Evolutionary conservation across 257 asterid genomes (phyloP).

Genomic region (Nicotiana otophora): DNA sequence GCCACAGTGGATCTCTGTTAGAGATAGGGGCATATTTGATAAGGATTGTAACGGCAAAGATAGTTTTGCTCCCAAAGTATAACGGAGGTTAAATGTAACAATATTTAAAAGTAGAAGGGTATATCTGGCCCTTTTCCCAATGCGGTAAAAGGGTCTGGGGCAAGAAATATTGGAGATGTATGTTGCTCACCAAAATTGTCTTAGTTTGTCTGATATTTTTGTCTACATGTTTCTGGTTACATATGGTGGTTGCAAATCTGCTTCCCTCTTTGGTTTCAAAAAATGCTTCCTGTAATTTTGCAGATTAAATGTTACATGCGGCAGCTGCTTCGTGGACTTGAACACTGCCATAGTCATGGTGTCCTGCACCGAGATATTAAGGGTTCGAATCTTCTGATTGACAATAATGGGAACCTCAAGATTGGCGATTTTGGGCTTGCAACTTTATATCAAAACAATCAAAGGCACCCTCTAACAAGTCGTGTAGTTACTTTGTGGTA

Average conservation of each 20-base stretch:
- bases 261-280: neutral
- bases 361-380: conserved; percentile 90
- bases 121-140: too few relatives aligned
- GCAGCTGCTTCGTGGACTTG: conserved; percentile 80
- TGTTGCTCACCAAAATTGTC: neutral
- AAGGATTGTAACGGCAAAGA: too few relatives aligned
- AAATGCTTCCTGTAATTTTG: neutral
- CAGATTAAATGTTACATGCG: conserved; percentile 93
- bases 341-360: conserved; percentile 87
- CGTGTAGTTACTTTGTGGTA: conserved; percentile 97
- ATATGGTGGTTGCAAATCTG: neutral
- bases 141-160: neutral
- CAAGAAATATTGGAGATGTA: neutral
- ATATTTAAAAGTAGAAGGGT: too few relatives aligned
- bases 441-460: conserved; percentile 59
- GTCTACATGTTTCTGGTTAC: neutral
- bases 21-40: too few relatives aligned
- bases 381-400: conserved; percentile 86
- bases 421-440: conserved; percentile 96
- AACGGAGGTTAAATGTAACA: too few relatives aligned
- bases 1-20: too few relatives aligned
- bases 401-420: conserved; percentile 68
- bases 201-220: neutral
- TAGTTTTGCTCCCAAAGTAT: too few relatives aligned
- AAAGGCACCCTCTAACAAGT: conserved; percentile 73